Evolutionary conservation across 306 rosid species (phyloP).

Genomic region (Vigna radiata): DNA sequence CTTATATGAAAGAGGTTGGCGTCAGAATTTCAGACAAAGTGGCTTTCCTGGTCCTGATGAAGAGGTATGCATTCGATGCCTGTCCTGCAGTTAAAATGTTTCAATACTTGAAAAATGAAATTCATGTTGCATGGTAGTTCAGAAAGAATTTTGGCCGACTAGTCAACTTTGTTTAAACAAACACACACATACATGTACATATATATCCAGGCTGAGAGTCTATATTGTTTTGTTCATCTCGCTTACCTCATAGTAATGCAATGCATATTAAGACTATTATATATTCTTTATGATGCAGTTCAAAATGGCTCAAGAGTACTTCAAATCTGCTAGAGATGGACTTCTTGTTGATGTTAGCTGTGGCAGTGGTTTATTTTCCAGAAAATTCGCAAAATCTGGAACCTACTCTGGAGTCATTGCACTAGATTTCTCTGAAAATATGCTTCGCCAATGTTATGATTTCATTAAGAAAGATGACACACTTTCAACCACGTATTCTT

Average conservation of each 20-base stretch:
- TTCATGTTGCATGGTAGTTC: conserved; percentile 31
- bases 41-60: conserved; percentile 97
- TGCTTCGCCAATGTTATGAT: conserved; percentile 88
- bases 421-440: conserved; percentile 92
- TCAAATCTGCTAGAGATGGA: conserved; percentile 78
- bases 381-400: conserved; percentile 82
- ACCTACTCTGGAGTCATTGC: conserved; percentile 77
- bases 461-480: conserved; percentile 76
- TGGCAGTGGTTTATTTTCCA: conserved; percentile 91
- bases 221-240: neutral
- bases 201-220: neutral
- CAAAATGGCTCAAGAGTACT: conserved; percentile 88
- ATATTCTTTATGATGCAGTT: conserved; percentile 61
- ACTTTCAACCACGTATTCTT: conserved; percentile 60
- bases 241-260: neutral
- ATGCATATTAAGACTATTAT: neutral
- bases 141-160: conserved; percentile 8
- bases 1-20: conserved; percentile 98
- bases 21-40: conserved; percentile 81
- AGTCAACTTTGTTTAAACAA: neutral
- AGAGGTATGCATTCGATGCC: conserved; percentile 64
- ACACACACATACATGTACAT: no score
- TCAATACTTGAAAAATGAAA: neutral
- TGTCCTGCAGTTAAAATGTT: conserved; percentile 14
- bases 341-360: conserved; percentile 87